phyloP scores from a whole-genome alignment of 2,329 filamentous ascomycete species.

The Alternaria alternata region DNA sequence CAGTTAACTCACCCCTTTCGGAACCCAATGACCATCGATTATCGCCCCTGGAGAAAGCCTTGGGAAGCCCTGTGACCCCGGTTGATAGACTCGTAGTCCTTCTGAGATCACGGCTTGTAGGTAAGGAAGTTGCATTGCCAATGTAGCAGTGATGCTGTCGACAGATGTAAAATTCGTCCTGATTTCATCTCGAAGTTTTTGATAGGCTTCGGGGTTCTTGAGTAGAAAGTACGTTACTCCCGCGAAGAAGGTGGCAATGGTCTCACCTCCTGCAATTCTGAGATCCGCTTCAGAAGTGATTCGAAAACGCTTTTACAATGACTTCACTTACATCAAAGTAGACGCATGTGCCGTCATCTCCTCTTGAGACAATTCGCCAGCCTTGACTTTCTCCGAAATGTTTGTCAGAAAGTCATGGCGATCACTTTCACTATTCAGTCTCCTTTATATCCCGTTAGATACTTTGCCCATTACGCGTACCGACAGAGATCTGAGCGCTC shows the following conservation, averaged over 20 bases:
- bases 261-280: background rate
- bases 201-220: background rate
- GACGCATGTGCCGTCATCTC: slow-evolving; percentile 4
- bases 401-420: slow-evolving; percentile 3
- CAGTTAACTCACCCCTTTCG: background rate
- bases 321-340: background rate
- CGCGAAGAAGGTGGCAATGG: background rate
- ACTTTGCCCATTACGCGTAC: rapidly evolving
- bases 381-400: background rate
- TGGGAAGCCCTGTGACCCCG: slow-evolving; percentile 2
- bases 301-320: background rate
- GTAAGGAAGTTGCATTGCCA: background rate
- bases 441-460: background rate
- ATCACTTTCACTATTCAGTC: background rate
- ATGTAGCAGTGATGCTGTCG: background rate
- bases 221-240: background rate
- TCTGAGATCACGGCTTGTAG: background rate
- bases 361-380: background rate
- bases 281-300: background rate
- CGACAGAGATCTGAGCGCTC: background rate
- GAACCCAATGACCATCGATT: background rate
- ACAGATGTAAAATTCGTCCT: background rate
- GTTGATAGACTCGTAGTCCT: background rate
- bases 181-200: background rate
- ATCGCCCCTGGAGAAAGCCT: background rate